Base-by-base conservation (phyloP, 768 basidiomycete genomes). In the Russula sp. region DNA sequence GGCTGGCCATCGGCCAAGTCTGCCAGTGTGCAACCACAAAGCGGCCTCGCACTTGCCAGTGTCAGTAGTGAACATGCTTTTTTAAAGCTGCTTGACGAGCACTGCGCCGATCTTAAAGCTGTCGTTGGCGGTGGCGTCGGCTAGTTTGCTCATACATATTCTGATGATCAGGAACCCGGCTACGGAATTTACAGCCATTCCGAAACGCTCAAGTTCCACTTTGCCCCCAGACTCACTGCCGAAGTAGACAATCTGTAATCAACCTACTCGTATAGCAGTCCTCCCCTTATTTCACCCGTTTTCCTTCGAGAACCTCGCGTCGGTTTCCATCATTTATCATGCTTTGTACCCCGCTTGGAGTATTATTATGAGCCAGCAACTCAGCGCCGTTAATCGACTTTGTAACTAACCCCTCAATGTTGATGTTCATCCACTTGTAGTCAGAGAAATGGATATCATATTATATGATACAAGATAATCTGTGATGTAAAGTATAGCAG, bases 141-240 rank as follows among this genome's bases (percentile, higher is more conserved):
- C 11, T 91, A 89, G 89, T 91, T 91, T 68, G 87, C 86, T 32
- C 89, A 91, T 70, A 84, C 90, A 58, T 90, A 89, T 69, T 83
- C 84, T 1, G 89, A 89, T 69, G 63, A 73, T 63, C 79, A 83
- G 72, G 79, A 79, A 56, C 83, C 85, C 18, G 88, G 88, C 11
- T 91, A 91, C 68, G 89, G 88, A 6, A 81, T 90, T 57, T 86
- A 86, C 68, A 73, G 79, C 37, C 65, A 47, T 0, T 72, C 75
- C 35, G 82, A 83, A 22, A 69, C 71, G 22, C 66, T 79, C 64
- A 89, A 90, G 74, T 87, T 89, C 70, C 73, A 76, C 6, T 89
- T 89, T 70, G 74, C 73, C n/a, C n/a, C 87, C 87, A 0, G 61
- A 87, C 84, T 6, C 77, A 77, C 6, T 88, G 87, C 71, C 89